phyloP scores from a whole-genome alignment of 805 yeast genomes.

The Kodamaea restingae region DNA sequence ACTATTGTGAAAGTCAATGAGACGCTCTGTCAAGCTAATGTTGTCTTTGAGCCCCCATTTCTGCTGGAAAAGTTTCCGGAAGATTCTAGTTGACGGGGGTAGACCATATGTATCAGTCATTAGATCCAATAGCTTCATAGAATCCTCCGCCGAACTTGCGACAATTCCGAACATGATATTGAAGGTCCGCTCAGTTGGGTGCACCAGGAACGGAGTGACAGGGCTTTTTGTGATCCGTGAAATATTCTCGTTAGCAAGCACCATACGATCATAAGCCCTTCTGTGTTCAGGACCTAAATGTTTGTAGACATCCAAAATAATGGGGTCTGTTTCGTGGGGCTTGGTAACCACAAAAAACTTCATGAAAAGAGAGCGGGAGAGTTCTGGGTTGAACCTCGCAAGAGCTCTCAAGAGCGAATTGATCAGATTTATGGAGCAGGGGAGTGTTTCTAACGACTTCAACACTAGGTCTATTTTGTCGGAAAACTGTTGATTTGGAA shows the following conservation, averaged over 20 bases:
- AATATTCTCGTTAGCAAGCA: constrained; percentile 15
- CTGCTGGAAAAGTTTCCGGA: constrained; percentile 17
- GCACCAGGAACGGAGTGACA: constrained; percentile 9
- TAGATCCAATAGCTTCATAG: constrained; percentile 12
- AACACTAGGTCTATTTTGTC: no score
- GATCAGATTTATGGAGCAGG: constrained; percentile 3
- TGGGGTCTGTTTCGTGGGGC: constrained; percentile 3
- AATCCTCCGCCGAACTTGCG: background rate
- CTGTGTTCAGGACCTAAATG: constrained; percentile 22
- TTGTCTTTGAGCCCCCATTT: constrained; percentile 1
- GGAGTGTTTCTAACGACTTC: background rate
- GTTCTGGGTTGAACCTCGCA: constrained; percentile 1
- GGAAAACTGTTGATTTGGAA: no score
- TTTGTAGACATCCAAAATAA: constrained; percentile 16
- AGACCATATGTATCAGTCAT: constrained; percentile 21
- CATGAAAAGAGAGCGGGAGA: constrained; percentile 9
- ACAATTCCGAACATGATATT: constrained; percentile 15
- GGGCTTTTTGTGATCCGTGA: constrained; percentile 12
- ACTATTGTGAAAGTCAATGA: constrained; percentile 3
- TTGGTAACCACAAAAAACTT: constrained; percentile 5
- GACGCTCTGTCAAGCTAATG: constrained; percentile 1
- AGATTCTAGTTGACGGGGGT: constrained; percentile 32
- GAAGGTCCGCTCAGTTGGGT: constrained; percentile 27
- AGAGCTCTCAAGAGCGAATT: constrained; percentile 15
- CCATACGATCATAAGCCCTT: constrained; percentile 12